These are phyloP conservation scores for Sugiyamaella americana DNA, from an alignment of 805 yeast species.

Conservation along the genomic window DNA sequence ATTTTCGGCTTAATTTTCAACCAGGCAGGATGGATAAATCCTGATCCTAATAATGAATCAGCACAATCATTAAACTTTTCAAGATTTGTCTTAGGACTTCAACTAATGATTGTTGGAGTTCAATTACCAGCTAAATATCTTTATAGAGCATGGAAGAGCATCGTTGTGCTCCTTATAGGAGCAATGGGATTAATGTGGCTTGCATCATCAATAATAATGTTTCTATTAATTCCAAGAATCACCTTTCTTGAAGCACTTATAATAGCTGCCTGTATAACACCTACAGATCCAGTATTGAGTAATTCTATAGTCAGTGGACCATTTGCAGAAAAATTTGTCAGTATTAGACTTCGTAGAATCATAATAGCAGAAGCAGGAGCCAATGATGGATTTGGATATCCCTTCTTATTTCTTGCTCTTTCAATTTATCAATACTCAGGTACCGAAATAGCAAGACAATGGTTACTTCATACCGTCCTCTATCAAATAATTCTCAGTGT, in stretches of 20 bases:
- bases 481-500: conserved; percentile 57
- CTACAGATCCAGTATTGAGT: conserved; percentile 71
- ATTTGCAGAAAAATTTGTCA: conserved; percentile 57
- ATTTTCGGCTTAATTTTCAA: conserved; percentile 56
- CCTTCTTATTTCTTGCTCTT: conserved; percentile 58
- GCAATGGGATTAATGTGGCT: conserved; percentile 72
- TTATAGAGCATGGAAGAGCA: conserved; percentile 51
- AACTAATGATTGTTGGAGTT: conserved; percentile 66
- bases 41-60: conserved; percentile 44
- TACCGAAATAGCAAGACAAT: conserved; percentile 51
- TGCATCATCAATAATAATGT: conserved; percentile 55
- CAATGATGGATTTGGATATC: conserved; percentile 58
- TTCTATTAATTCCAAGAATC: conserved; percentile 54
- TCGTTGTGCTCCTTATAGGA: conserved; percentile 53
- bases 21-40: conserved; percentile 52
- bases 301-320: conserved; percentile 69
- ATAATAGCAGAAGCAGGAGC: conserved; percentile 69
- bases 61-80: conserved; percentile 53
- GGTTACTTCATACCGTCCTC: conserved; percentile 54
- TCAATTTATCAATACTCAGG: conserved; percentile 48
- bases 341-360: conserved; percentile 54
- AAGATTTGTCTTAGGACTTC: conserved; percentile 61
- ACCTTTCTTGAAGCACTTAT: conserved; percentile 50
- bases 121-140: conserved; percentile 66
- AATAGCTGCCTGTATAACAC: conserved; percentile 66